phyloP scores from a whole-genome alignment of 148 eudicot species.

The Drosera capensis region DNA sequence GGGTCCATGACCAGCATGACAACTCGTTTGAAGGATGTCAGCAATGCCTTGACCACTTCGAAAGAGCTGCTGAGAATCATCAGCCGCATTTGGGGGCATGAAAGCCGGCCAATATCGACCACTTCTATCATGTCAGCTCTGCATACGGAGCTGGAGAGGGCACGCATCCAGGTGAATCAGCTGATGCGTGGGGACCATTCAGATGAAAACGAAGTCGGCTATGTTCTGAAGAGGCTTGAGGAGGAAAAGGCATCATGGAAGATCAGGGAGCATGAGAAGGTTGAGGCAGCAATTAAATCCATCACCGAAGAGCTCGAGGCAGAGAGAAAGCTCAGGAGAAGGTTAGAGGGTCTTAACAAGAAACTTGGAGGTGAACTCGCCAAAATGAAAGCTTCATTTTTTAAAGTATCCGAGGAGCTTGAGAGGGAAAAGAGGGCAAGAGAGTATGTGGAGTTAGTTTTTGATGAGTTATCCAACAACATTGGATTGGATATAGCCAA shows the following conservation, averaged over 20 bases:
- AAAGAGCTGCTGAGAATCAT: slow-evolving; percentile 81
- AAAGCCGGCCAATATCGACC: slow-evolving; percentile 64
- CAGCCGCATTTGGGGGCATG: slow-evolving; percentile 59
- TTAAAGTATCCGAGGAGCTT: slow-evolving; percentile 49
- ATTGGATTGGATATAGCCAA: slow-evolving; percentile 41
- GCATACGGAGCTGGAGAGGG: slow-evolving; percentile 86
- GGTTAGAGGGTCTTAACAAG: slow-evolving; percentile 70
- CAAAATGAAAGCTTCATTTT: slow-evolving; percentile 41
- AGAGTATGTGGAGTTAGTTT: slow-evolving; percentile 48
- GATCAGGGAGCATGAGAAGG: slow-evolving; percentile 39
- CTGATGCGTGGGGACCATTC: slow-evolving; percentile 54
- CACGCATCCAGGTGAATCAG: slow-evolving; percentile 70
- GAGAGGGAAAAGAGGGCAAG: slow-evolving; percentile 58
- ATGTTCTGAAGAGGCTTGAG: slow-evolving; percentile 53
- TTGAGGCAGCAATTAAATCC: slow-evolving; percentile 58
- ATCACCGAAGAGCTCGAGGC: slow-evolving; percentile 57
- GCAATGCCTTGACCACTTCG: slow-evolving; percentile 74
- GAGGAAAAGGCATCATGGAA: slow-evolving; percentile 81
- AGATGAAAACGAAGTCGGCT: slow-evolving; percentile 45
- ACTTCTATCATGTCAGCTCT: slow-evolving; percentile 74
- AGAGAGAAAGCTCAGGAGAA: slow-evolving; percentile 64
- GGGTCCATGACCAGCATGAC: slow-evolving; percentile 24
- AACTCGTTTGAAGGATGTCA: slow-evolving; percentile 63
- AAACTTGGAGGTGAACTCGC: slow-evolving; percentile 70
- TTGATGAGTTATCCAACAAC: slow-evolving; percentile 52